These are phyloP conservation scores for Phytophthora sp. DNA, from an alignment of 352 stramenopile species.

Conservation along the genomic window DNA sequence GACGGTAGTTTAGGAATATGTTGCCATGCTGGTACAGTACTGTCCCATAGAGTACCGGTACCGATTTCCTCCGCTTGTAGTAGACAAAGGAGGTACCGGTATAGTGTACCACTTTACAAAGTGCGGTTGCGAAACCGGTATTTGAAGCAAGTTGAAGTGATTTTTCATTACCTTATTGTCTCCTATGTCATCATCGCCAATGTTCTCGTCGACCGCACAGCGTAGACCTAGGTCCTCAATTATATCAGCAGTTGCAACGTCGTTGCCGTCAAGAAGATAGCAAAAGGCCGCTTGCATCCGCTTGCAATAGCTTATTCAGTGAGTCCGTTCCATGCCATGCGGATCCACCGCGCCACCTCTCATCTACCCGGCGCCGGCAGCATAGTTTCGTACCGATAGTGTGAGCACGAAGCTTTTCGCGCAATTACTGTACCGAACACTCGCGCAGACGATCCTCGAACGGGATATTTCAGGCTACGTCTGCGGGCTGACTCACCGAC, in stretches of 20 bases:
- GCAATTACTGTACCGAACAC: slow-evolving; percentile 6
- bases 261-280: not conserved
- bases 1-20: too few relatives aligned
- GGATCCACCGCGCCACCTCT: slow-evolving; percentile 3
- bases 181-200: not conserved
- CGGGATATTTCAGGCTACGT: too few relatives aligned
- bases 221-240: not conserved
- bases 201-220: not conserved
- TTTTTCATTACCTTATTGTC: too few relatives aligned
- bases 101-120: too few relatives aligned
- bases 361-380: not conserved
- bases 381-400: not conserved
- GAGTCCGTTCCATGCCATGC: slow-evolving; percentile 4
- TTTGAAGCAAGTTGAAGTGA: too few relatives aligned
- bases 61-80: too few relatives aligned
- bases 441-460: too few relatives aligned
- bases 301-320: slow-evolving; percentile 1
- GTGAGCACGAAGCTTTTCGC: slow-evolving; percentile 3
- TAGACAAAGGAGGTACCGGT: too few relatives aligned
- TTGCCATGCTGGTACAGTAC: too few relatives aligned
- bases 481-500: too few relatives aligned
- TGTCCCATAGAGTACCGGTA: too few relatives aligned
- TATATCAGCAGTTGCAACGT: slow-evolving; percentile 2
- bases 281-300: slow-evolving; percentile 4
- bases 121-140: too few relatives aligned